phyloP scores from a whole-genome alignment of 495 filamentous ascomycete species.

The Aspergillus bertholletiae region DNA sequence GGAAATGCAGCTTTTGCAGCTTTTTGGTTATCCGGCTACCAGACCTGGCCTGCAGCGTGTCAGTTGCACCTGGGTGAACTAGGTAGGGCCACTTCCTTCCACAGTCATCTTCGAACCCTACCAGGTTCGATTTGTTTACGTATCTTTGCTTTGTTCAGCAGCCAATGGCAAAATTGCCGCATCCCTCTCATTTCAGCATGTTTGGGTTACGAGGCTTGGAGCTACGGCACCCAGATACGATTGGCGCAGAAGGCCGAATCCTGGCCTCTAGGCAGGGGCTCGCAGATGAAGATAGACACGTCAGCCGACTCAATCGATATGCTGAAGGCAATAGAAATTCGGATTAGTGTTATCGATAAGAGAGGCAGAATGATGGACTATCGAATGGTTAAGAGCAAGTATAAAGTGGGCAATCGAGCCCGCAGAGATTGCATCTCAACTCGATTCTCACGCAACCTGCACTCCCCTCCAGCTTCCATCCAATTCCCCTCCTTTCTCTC shows the following conservation, averaged over 20 bases:
- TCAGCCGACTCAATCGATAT: background rate
- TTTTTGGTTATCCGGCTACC: no score
- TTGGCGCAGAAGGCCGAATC: background rate
- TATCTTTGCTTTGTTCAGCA: background rate
- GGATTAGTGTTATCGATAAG: background rate
- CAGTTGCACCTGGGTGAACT: background rate
- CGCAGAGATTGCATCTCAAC: background rate
- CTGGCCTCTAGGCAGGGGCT: background rate
- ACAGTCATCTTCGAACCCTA: no score
- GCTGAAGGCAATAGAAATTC: background rate
- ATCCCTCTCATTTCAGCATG: background rate
- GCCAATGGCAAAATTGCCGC: slow-evolving; percentile 12
- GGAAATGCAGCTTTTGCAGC: no score
- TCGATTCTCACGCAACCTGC: background rate
- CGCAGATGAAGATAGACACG: background rate
- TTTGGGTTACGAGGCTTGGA: slow-evolving; percentile 1
- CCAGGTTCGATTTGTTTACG: background rate
- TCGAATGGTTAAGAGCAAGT: background rate
- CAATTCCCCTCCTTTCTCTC: background rate
- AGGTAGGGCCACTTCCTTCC: background rate
- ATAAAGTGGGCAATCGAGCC: background rate
- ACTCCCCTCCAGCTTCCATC: background rate
- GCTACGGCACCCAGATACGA: background rate
- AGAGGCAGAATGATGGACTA: background rate
- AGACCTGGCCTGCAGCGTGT: no score